Conservation (phyloP, 2,329 filamentous ascomycete species). For the Diaporthe aspalathi region DNA sequence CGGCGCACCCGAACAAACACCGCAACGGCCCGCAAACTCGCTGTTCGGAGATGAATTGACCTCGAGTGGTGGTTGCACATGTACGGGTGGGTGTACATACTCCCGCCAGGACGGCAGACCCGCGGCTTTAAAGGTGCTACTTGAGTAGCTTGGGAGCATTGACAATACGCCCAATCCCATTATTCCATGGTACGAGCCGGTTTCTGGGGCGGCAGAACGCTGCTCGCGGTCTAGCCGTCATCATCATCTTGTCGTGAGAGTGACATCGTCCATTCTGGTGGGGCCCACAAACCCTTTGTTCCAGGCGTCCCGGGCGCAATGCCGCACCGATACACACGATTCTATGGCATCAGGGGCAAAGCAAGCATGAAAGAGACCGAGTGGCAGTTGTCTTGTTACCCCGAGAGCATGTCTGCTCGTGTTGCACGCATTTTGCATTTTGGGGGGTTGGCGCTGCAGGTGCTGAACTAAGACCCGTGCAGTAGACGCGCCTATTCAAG, state of each 20-base stretch:
- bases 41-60: not conserved
- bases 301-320: not conserved
- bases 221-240: not conserved
- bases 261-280: conserved; percentile 5
- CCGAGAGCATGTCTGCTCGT: not conserved
- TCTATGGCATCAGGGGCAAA: too few species aligned
- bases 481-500: not conserved
- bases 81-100: not conserved
- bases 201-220: not conserved
- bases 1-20: not conserved
- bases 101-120: not conserved
- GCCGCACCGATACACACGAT: not conserved
- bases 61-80: not conserved
- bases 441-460: not conserved
- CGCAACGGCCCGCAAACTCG: not conserved
- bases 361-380: too few species aligned
- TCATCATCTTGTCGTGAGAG: conserved; percentile 4
- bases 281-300: not conserved
- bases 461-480: not conserved
- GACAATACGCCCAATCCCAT: not conserved
- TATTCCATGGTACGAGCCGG: not conserved
- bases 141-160: conserved; percentile 6
- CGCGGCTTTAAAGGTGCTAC: not conserved
- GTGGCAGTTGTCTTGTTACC: not conserved
- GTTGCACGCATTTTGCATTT: not conserved